These are phyloP conservation scores for Ajuga reptans DNA, from an alignment of 305 asterid genomes.

Conservation along the genomic window DNA sequence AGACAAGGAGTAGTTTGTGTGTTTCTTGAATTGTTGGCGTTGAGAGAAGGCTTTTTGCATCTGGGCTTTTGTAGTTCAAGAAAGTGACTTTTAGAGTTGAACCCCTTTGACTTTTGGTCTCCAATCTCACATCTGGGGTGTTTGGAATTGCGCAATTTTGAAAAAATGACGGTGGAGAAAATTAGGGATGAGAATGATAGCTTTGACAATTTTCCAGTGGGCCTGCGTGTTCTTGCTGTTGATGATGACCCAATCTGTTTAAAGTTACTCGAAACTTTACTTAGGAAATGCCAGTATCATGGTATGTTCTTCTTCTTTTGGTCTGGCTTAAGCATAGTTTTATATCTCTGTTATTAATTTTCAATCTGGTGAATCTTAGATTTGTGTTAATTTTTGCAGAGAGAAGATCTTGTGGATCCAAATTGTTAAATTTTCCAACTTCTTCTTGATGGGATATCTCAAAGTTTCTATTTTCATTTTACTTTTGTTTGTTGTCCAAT, in stretches of 20 bases:
- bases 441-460: background rate
- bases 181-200: conserved; percentile 32
- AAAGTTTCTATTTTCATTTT: background rate
- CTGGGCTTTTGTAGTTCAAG: conserved; percentile 32
- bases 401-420: conserved; percentile 18
- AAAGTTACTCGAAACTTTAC: conserved; percentile 52
- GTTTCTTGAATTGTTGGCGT: conserved; percentile 14
- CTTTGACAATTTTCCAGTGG: conserved; percentile 46
- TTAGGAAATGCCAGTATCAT: conserved; percentile 62
- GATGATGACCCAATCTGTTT: conserved; percentile 64
- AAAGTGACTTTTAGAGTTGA: conserved; percentile 22
- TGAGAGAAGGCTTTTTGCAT: conserved; percentile 21
- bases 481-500: background rate
- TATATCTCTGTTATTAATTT: background rate
- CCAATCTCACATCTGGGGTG: conserved; percentile 22
- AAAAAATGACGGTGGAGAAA: conserved; percentile 46
- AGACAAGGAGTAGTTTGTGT: background rate
- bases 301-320: conserved; percentile 29
- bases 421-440: conserved; percentile 12
- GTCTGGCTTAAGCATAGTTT: conserved; percentile 5
- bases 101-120: conserved; percentile 21
- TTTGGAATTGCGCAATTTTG: conserved; percentile 13
- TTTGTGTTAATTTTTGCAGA: background rate
- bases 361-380: conserved; percentile 19
- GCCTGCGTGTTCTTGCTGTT: conserved; percentile 69